Conservation (phyloP, 225 moss, liverwort and hornwort genomes). For the Neckera pumila region DNA sequence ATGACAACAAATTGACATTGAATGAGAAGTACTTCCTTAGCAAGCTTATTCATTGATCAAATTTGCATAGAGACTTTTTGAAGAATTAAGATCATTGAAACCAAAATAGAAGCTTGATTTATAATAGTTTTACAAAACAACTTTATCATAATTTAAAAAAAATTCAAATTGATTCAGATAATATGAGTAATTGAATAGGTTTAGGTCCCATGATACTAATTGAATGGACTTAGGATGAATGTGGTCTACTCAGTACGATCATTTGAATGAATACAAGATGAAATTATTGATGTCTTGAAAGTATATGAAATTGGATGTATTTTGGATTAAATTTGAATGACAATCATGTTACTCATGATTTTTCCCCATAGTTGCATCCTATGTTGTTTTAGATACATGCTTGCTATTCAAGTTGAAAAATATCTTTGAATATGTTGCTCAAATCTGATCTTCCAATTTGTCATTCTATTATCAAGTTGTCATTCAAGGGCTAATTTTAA, state of each 20-base stretch:
- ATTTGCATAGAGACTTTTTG: neutral
- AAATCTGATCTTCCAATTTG: fast-evolving
- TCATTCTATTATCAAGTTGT: neutral
- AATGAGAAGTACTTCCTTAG: neutral
- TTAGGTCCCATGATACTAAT: neutral
- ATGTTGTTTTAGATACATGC: neutral
- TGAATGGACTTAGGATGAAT: neutral
- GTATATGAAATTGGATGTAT: neutral
- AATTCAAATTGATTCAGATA: too few species aligned
- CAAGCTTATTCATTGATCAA: neutral
- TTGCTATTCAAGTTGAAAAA: neutral
- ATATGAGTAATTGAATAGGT: neutral
- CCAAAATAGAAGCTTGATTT: neutral
- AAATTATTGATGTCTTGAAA: neutral
- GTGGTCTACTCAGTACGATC: neutral
- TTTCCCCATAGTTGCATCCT: neutral
- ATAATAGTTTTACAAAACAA: neutral
- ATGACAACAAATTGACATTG: neutral
- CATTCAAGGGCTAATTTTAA: neutral
- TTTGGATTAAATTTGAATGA: neutral
- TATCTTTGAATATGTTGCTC: neutral
- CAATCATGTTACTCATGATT: neutral
- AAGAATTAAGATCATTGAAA: neutral
- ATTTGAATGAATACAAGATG: neutral
- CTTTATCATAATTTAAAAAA: neutral